Evolutionary conservation across 257 asterid species (phyloP).

Genomic region (Solanum neorickii): DNA sequence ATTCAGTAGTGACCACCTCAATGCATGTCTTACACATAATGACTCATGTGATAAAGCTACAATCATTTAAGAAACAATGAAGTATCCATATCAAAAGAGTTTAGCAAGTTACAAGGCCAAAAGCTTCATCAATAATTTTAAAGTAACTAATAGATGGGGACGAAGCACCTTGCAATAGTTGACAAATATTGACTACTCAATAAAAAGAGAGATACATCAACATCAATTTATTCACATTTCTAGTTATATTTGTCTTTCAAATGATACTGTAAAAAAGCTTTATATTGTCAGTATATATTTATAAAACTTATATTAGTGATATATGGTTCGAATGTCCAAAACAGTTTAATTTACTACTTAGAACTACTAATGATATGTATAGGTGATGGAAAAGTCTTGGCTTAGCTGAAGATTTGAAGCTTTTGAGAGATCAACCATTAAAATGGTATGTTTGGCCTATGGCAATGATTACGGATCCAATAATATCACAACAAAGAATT

Average conservation of each 20-base stretch:
- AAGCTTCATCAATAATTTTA: neutral
- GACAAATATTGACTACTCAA: constrained; percentile 8
- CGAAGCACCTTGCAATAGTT: constrained; percentile 17
- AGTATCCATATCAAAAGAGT: constrained; percentile 34
- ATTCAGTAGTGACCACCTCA: constrained; percentile 13
- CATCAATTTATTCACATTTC: constrained; percentile 21
- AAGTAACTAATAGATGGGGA: constrained; percentile 13
- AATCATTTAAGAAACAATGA: constrained; percentile 8
- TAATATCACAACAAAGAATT: constrained; percentile 10
- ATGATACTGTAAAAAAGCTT: too few species aligned
- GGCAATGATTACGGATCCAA: constrained; percentile 2
- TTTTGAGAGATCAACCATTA: constrained; percentile 23
- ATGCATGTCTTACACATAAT: neutral
- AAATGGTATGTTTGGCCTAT: constrained; percentile 30
- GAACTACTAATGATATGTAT: neutral
- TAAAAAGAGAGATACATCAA: constrained; percentile 2
- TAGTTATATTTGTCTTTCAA: constrained; percentile 6
- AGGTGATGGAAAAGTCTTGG: constrained; percentile 47
- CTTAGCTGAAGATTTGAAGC: constrained; percentile 12
- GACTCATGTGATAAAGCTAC: neutral
- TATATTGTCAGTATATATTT: too few species aligned
- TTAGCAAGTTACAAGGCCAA: constrained; percentile 4
- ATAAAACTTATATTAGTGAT: too few species aligned
- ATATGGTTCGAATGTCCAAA: too few species aligned
- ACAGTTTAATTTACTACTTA: too few species aligned